These are phyloP conservation scores for Nigrograna mackinnonii DNA, from an alignment of 2,329 filamentous ascomycete genomes.

Conservation along the genomic window DNA sequence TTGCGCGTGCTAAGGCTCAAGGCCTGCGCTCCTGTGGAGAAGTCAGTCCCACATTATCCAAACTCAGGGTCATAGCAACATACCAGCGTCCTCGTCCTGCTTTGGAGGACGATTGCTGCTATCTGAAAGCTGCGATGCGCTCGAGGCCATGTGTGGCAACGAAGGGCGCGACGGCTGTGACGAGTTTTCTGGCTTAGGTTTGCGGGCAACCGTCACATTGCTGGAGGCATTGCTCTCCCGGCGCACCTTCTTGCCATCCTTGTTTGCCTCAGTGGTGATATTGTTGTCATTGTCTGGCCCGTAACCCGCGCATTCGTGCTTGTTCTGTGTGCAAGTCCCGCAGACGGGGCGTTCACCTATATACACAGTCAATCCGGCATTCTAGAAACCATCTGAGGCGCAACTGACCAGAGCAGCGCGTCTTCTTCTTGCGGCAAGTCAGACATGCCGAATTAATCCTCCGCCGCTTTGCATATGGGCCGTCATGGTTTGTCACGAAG, in stretches of 20 bases:
- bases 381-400: constrained; percentile 16
- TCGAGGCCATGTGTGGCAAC: constrained; percentile 21
- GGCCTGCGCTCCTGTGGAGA: too few relatives aligned
- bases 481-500: constrained; percentile 47
- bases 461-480: constrained; percentile 45
- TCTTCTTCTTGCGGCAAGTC: constrained; percentile 54
- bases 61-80: too few relatives aligned
- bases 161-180: constrained; percentile 29
- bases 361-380: not conserved
- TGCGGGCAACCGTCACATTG: constrained; percentile 5
- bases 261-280: constrained; percentile 5
- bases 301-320: constrained; percentile 52
- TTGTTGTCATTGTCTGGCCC: constrained; percentile 34
- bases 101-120: constrained; percentile 21
- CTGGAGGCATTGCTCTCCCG: constrained; percentile 18
- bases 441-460: constrained; percentile 49
- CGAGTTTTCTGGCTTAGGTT: constrained; percentile 22
- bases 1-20: constrained; percentile 57
- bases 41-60: too few relatives aligned
- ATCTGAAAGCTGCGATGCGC: constrained; percentile 24
- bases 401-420: constrained; percentile 50
- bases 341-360: constrained; percentile 45
- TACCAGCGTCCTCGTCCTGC: constrained; percentile 16
- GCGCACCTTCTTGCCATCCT: constrained; percentile 24
- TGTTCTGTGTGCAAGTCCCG: constrained; percentile 52